Conservation (phyloP, 2,329 filamentous ascomycete genomes). For the Macrophomina pseudophaseolina region DNA sequence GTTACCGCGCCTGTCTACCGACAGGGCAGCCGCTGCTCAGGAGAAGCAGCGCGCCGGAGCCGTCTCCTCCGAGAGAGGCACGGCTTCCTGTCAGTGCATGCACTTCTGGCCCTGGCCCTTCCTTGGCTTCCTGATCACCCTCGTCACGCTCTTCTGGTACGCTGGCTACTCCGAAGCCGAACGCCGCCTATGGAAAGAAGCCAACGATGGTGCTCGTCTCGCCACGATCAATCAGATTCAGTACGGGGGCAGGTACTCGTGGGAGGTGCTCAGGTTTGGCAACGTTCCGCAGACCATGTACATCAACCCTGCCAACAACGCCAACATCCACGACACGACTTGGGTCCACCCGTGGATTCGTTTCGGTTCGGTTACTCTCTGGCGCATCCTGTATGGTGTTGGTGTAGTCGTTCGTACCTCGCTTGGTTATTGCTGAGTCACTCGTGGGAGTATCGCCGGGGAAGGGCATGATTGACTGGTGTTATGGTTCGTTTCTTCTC, state of each 20-base stretch:
- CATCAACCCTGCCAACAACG: not conserved
- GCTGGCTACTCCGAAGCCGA: not conserved
- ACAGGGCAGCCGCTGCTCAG: no score
- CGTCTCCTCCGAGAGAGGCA: not conserved
- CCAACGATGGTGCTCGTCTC: not conserved
- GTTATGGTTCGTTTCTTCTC: not conserved
- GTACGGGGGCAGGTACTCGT: not conserved
- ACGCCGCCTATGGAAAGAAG: not conserved
- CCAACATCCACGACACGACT: no score
- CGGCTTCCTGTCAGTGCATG: not conserved
- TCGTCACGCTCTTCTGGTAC: not conserved
- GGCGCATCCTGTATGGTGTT: not conserved
- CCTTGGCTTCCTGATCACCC: not conserved
- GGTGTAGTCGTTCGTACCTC: not conserved
- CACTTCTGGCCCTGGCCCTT: conserved; percentile 6
- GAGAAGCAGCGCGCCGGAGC: no score
- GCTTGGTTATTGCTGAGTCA: not conserved
- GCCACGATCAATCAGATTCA: not conserved
- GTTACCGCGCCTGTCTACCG: no score
- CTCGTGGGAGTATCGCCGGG: not conserved
- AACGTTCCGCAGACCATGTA: not conserved
- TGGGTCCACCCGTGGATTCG: not conserved
- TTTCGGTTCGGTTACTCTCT: not conserved
- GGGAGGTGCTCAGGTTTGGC: not conserved
- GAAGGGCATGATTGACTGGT: not conserved